phyloP scores from a whole-genome alignment of 108 stramenopile species.

The Epithemia pelagica region DNA sequence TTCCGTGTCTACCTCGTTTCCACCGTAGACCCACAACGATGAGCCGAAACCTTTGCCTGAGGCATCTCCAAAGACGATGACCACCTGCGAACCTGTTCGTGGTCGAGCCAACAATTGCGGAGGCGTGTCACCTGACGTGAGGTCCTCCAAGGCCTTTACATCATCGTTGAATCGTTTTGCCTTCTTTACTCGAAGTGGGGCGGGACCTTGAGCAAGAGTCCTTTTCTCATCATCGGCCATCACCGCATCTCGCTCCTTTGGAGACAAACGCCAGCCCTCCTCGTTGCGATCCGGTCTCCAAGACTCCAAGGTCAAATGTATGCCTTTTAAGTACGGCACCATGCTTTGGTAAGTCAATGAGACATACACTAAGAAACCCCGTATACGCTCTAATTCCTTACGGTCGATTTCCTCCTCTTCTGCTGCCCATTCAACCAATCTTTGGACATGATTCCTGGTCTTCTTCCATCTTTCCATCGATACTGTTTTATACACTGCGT shows the following conservation, averaged over 20 bases:
- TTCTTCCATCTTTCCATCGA: slow-evolving; percentile 22
- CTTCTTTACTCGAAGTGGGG: too few relatives aligned
- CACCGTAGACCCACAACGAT: background rate
- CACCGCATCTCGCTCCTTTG: too few relatives aligned
- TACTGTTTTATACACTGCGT: slow-evolving; percentile 10
- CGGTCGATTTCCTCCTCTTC: slow-evolving; percentile 9
- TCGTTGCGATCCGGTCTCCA: slow-evolving; percentile 29
- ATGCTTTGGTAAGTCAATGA: slow-evolving; percentile 21
- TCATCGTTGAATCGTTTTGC: too few relatives aligned
- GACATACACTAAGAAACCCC: slow-evolving; percentile 44
- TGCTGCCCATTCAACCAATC: too few relatives aligned
- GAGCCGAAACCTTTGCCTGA: slow-evolving; percentile 28
- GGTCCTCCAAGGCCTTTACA: too few relatives aligned
- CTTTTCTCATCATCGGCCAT: too few relatives aligned
- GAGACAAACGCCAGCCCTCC: slow-evolving; percentile 34
- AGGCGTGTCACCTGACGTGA: too few relatives aligned
- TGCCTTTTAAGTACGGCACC: slow-evolving; percentile 39
- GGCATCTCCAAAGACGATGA: too few relatives aligned
- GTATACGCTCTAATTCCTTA: slow-evolving; percentile 3
- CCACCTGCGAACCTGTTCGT: too few relatives aligned
- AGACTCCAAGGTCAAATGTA: slow-evolving; percentile 30
- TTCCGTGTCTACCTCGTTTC: background rate
- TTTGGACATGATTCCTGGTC: slow-evolving; percentile 2
- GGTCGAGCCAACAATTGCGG: too few relatives aligned
- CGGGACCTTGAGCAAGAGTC: too few relatives aligned